Percentiles rank a stretch among this genome's conserved stretches.
These are phyloP conservation scores for Candida alai DNA, from an alignment of 805 yeast genomes.

Conservation along the genomic window DNA sequence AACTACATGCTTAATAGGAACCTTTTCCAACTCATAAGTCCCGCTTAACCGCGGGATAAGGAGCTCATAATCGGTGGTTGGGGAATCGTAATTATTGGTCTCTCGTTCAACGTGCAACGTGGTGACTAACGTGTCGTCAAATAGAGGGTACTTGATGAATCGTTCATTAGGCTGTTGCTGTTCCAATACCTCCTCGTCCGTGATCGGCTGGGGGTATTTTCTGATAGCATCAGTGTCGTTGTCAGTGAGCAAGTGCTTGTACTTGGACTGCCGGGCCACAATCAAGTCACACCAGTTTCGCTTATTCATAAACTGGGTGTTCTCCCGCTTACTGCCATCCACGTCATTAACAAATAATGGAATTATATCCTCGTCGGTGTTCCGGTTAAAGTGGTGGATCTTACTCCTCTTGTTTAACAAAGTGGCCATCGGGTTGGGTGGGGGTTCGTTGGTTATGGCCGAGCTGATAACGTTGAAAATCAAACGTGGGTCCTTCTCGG, in stretches of 20 bases:
- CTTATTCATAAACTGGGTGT: constrained; percentile 55
- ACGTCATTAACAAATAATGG: constrained; percentile 63
- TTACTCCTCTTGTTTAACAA: constrained; percentile 65
- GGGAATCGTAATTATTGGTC: constrained; percentile 41
- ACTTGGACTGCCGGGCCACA: constrained; percentile 39
- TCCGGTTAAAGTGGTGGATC: constrained; percentile 60
- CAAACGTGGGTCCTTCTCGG: constrained; percentile 69
- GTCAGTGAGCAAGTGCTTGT: constrained; percentile 16
- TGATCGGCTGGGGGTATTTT: constrained; percentile 43
- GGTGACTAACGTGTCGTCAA: constrained; percentile 56
- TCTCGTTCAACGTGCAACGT: constrained; percentile 74
- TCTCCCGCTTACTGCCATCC: constrained; percentile 45
- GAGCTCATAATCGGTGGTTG: constrained; percentile 63
- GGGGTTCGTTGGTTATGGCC: constrained; percentile 90
- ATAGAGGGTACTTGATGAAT: constrained; percentile 51
- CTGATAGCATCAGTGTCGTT: constrained; percentile 12
- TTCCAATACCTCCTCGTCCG: constrained; percentile 10
- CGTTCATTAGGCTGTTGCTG: constrained; percentile 21
- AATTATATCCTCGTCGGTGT: constrained; percentile 78
- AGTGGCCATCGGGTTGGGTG: constrained; percentile 81
- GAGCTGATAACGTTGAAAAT: constrained; percentile 84
- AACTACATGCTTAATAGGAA: constrained; percentile 31
- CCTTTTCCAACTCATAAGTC: constrained; percentile 26
- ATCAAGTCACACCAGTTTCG: constrained; percentile 74
- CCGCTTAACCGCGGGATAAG: constrained; percentile 59